These are phyloP conservation scores for Vachellia pachyceras DNA, from an alignment of 306 rosid genomes.

Conservation along the genomic window DNA sequence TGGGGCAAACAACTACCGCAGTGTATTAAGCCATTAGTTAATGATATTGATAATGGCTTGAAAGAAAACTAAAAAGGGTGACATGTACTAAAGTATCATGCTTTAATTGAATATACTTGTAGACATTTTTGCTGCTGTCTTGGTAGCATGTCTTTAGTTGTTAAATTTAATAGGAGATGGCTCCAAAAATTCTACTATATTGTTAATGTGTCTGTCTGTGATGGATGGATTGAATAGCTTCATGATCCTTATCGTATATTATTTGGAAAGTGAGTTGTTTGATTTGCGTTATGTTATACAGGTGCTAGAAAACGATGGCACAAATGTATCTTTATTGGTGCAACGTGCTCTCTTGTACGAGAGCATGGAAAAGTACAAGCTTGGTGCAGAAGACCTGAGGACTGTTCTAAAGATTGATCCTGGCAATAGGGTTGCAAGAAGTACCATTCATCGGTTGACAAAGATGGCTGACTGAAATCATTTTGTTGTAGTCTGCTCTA, in stretches of 20 bases:
- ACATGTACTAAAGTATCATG: background rate
- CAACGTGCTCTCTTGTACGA: slow-evolving; percentile 96
- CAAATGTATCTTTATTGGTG: slow-evolving; percentile 79
- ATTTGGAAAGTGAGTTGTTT: slow-evolving; percentile 33
- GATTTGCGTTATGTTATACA: slow-evolving; percentile 48
- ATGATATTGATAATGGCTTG: background rate
- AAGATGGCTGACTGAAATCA: slow-evolving; percentile 74
- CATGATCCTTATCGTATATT: slow-evolving; percentile 22
- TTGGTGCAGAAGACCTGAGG: slow-evolving; percentile 94
- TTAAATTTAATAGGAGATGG: slow-evolving; percentile 17
- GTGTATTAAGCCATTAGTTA: slow-evolving; percentile 11
- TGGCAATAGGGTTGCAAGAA: slow-evolving; percentile 87
- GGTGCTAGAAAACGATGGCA: slow-evolving; percentile 68
- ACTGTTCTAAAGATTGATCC: slow-evolving; percentile 90
- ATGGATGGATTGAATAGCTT: background rate
- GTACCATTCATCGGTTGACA: slow-evolving; percentile 89
- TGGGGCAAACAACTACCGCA: background rate
- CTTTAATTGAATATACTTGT: background rate
- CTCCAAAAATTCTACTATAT: slow-evolving; percentile 1
- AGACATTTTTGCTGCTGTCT: background rate
- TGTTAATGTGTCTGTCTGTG: background rate
- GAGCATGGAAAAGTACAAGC: slow-evolving; percentile 97
- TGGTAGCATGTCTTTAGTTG: slow-evolving; percentile 22
- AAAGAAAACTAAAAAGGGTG: slow-evolving; percentile 14
- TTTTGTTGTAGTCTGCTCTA: background rate